Conservation (phyloP, 495 filamentous ascomycete genomes). For the Daldinia decipiens region DNA sequence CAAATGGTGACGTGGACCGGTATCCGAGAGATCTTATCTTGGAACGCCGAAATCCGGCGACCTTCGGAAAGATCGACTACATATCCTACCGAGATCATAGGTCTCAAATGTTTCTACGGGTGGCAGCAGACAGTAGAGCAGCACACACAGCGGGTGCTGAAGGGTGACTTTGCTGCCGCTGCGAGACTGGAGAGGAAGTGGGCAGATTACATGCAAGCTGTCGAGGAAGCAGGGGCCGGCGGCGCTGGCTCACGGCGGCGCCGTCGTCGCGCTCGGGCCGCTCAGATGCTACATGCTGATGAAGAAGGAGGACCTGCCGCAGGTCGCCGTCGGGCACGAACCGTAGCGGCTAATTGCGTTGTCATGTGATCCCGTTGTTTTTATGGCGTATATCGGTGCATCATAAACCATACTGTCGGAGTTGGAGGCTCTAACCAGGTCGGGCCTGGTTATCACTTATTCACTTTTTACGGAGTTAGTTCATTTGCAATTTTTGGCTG, state of each 20-base stretch:
- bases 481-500: not conserved
- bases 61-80: constrained; percentile 52
- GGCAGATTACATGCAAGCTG: constrained; percentile 93
- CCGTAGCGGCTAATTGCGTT: constrained; percentile 59
- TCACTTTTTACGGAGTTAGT: constrained; percentile 2
- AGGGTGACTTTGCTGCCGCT: constrained; percentile 76
- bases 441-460: constrained; percentile 12
- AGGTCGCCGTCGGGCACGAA: constrained; percentile 64
- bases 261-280: constrained; percentile 79
- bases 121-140: constrained; percentile 96
- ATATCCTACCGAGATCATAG: constrained; percentile 78
- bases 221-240: constrained; percentile 78
- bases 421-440: constrained; percentile 19
- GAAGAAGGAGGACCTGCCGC: constrained; percentile 72
- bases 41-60: constrained; percentile 75
- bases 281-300: constrained; percentile 76
- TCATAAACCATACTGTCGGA: constrained; percentile 23
- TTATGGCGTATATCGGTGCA: constrained; percentile 22
- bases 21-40: constrained; percentile 82
- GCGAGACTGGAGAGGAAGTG: constrained; percentile 84
- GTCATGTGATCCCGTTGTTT: constrained; percentile 61
- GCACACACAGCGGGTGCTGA: constrained; percentile 83
- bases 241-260: constrained; percentile 71
- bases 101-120: constrained; percentile 91
- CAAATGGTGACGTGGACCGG: constrained; percentile 92